Percentiles rank a stretch among this genome's conserved stretches.
These are phyloP conservation scores for Chrysanthemum makinoi DNA, from an alignment of 129 eudicot genomes.

Conservation along the genomic window DNA sequence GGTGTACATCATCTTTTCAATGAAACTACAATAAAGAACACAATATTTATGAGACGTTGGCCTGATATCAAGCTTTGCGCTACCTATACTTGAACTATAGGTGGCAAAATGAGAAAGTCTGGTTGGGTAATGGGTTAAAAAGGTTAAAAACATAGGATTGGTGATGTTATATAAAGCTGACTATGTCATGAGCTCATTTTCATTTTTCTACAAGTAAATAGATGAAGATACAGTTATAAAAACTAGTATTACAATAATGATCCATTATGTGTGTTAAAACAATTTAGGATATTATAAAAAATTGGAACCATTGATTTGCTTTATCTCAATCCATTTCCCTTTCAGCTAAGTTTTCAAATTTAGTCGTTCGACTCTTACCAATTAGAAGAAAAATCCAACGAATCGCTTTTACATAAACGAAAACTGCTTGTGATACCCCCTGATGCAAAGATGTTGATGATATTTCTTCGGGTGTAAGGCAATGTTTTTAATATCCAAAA, in stretches of 20 bases:
- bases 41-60: background rate
- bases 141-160: background rate
- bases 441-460: background rate
- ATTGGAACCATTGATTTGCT: no score
- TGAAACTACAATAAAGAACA: slow-evolving; percentile 1
- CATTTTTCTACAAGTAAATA: no score
- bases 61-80: background rate
- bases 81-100: background rate
- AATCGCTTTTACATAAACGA: no score
- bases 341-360: no score
- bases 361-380: no score
- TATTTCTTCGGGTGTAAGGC: background rate
- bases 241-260: no score
- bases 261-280: no score
- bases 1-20: background rate
- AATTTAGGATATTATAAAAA: no score
- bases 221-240: no score
- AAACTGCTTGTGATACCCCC: background rate
- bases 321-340: no score
- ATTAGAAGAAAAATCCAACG: no score
- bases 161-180: background rate
- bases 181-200: no score
- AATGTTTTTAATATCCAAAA: background rate
- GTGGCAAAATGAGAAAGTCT: background rate
- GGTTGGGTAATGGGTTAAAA: background rate